Evolutionary conservation across 2,329 filamentous ascomycete genomes (phyloP), one percentile per base, ranked within the genome.

Genomic region (Rhinocladiella similis): DNA sequence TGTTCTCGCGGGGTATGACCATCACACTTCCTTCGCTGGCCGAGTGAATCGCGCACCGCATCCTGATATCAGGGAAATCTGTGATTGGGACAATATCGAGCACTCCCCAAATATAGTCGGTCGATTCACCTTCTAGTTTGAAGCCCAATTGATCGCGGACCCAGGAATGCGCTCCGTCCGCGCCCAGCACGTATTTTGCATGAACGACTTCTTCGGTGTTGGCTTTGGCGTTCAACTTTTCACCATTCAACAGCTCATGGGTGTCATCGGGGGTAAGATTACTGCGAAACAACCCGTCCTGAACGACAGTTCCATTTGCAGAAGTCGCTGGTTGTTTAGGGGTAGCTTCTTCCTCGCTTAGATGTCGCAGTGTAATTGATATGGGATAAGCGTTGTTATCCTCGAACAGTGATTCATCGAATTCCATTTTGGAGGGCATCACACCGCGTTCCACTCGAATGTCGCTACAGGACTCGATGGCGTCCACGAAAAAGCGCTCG

Each of bases 81-180:
- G 77, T 81, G 14, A 79, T 73, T 1, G 78, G 78, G 5, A 81
- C 70, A 9, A 82, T 74, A 56, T 83, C 80, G 57, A 77, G 62
- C 2, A 78, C 75, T 1, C 75, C 76, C 73, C 74, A 77, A 5
- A 73, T 14, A 14, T 39, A 22, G 73, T 77, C 72, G 1, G 72
- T 74, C 19, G 76, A 77, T 49, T 84, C 82, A 4, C 83, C 83
- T 46, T 81, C 74, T 46, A 86, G 73, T 29, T 79, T 73, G 29
- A 83, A 79, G 0, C 82, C 81, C 1, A 89, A 72, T 53, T 83
- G 76, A 52, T 78, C 76, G 35, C 86, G 73, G 0, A 82, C 83
- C 83, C 85, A 88, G 53, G 80, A 84, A 63, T 86, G 84, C 0
- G 86, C 86, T 0, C 87, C 87, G 60, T 89, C 87, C 45, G 83